Percentiles rank a stretch among this genome's conserved stretches.
These are phyloP conservation scores for Jacaranda mimosifolia DNA, from an alignment of 257 asterid species.

Conservation along the genomic window DNA sequence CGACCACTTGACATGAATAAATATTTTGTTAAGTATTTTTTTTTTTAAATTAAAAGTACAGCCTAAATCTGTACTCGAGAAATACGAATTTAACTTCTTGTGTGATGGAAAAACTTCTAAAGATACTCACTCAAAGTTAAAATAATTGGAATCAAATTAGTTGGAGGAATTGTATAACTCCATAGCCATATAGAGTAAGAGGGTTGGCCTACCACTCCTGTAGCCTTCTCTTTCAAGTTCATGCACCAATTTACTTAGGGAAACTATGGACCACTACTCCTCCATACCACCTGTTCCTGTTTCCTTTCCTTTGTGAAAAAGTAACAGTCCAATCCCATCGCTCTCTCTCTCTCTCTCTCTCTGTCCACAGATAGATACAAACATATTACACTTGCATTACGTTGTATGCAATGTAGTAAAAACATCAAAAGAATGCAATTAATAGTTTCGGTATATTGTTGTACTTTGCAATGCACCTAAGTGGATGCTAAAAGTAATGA, in stretches of 20 bases:
- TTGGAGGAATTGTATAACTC: constrained; percentile 23
- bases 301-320: constrained; percentile 40
- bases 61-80: too few relatives aligned
- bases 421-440: constrained; percentile 19
- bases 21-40: too few relatives aligned
- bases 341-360: not conserved
- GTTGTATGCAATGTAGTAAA: not conserved
- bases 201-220: constrained; percentile 45
- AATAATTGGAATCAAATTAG: constrained; percentile 42
- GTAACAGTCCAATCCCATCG: constrained; percentile 6
- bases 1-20: too few relatives aligned
- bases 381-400: not conserved
- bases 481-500: not conserved
- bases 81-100: not conserved
- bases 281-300: constrained; percentile 38
- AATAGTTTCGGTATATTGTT: constrained; percentile 12
- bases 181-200: constrained; percentile 29
- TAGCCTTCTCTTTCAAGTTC: constrained; percentile 45
- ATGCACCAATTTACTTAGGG: constrained; percentile 38
- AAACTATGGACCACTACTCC: constrained; percentile 45
- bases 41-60: too few relatives aligned
- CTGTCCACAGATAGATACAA: not conserved
- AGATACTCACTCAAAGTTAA: constrained; percentile 7
- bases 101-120: not conserved
- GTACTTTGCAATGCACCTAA: constrained; percentile 30